A percentile compares a stretch with the other conserved stretches of the same genome.
Evolutionary conservation across 2,329 filamentous ascomycete species (phyloP).

Genomic region (Arthrobotrys pseudoclavata): DNA sequence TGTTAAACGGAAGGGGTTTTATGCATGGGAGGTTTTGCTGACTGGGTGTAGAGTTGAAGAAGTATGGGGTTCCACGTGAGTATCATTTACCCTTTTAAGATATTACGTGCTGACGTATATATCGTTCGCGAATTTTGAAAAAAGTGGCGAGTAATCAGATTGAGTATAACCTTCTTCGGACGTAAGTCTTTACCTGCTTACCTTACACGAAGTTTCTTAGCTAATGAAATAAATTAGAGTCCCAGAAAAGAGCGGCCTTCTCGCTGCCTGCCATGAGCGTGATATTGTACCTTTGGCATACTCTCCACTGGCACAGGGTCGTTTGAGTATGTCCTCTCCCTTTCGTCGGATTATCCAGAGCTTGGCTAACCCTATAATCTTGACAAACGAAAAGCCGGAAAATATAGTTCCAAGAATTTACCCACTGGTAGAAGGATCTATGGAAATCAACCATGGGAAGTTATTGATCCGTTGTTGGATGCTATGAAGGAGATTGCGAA

Average conservation of each 20-base stretch:
- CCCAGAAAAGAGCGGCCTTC: slow-evolving; percentile 67
- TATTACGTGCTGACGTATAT: neutral
- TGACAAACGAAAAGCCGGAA: slow-evolving; percentile 62
- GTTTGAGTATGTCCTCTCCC: slow-evolving; percentile 63
- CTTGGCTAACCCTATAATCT: neutral
- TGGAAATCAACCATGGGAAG: slow-evolving; percentile 68
- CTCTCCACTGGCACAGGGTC: slow-evolving; percentile 66
- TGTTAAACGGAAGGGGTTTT: neutral
- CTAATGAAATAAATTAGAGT: slow-evolving; percentile 42
- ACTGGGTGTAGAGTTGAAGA: slow-evolving; percentile 64
- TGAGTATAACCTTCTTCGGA: slow-evolving; percentile 68
- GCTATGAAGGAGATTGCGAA: slow-evolving; percentile 66
- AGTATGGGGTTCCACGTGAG: slow-evolving; percentile 65
- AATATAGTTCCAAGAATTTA: slow-evolving; percentile 66
- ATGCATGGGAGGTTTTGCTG: neutral
- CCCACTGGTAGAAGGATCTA: slow-evolving; percentile 66
- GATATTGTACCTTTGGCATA: slow-evolving; percentile 68
- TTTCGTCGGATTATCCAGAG: neutral
- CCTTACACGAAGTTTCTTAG: neutral
- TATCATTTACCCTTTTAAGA: neutral
- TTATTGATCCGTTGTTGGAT: slow-evolving; percentile 66
- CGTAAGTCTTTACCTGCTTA: slow-evolving; percentile 54
- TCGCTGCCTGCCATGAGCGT: slow-evolving; percentile 67
- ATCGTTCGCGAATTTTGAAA: neutral
- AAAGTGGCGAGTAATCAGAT: slow-evolving; percentile 67